Evolutionary conservation across 306 rosid genomes (phyloP), one percentile per base, ranked within the genome.

Genomic region (Trifolium pratense): DNA sequence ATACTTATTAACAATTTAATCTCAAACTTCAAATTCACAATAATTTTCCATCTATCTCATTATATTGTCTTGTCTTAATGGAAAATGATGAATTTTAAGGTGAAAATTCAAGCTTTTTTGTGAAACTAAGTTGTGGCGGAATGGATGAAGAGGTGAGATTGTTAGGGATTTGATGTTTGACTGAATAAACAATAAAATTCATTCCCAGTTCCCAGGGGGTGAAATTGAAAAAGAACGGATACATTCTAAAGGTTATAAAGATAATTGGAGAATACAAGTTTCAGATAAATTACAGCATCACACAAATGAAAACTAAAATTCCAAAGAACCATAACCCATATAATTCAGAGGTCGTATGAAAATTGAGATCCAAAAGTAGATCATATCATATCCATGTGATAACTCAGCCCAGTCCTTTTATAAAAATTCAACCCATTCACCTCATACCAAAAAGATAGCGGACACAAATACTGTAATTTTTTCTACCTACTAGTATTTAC

Each of bases 21-120:
- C 32, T 11, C 32, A 21, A 56, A 56, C 62, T 56, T 56, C 32
- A 56, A 56, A 21, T 12, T 23, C 34, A 25, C 62, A 56, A 21
- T 56, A 56, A 56, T 13, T 56, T 56, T 56, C 15, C 36, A 12
- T 56, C 36, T 32, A 56, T 56, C 62, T 56, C 32, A 23, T 56
- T 48, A 48, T 48, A 16, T 6, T 6, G 55, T 48, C 55, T 6
- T 6, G 55, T 48, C 55, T 16, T 48, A 16, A 48, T n/a, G 21
- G 21, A 48, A 48, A 48, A 48, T 48, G 20, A 16, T n/a, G 20
- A 48, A 18, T 16, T 48, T 46, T 46, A 16, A 46, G 51, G 17
- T 45, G 51, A 46, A 15, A 46, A 5, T 18, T 13, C 52, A 42
- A 42, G 46, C 46, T 9, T 42, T 12, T 45, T 14, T 5, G 6